Conservation (phyloP, 371 early-diverging fungal species). For the Apophysomyces ossiformis region DNA sequence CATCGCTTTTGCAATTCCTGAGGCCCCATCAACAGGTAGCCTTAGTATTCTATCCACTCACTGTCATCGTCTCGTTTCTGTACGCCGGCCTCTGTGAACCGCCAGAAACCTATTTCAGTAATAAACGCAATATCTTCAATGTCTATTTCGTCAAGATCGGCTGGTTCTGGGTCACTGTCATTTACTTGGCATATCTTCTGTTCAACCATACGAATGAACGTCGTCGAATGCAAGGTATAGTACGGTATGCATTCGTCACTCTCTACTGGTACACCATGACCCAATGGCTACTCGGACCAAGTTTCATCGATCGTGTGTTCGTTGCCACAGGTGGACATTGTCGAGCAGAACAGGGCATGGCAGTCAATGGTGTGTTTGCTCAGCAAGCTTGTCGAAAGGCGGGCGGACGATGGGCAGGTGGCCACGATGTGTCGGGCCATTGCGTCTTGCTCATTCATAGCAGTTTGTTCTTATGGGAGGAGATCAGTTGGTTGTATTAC, state of each 20-base stretch:
- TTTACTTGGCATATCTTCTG: constrained; percentile 51
- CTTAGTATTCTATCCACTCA: constrained; percentile 29
- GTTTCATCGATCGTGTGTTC: constrained; percentile 81
- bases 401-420: constrained; percentile 81
- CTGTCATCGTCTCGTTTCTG: constrained; percentile 33
- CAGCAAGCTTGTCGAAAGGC: constrained; percentile 57
- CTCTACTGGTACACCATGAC: constrained; percentile 83
- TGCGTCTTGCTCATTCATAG: constrained; percentile 87
- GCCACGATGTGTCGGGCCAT: constrained; percentile 89
- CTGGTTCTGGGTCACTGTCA: constrained; percentile 82
- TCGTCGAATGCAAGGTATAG: constrained; percentile 28
- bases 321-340: constrained; percentile 73
- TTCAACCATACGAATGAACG: constrained; percentile 23
- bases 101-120: constrained; percentile 58
- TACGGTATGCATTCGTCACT: constrained; percentile 72
- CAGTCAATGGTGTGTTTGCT: constrained; percentile 25
- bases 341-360: constrained; percentile 1
- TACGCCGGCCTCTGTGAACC: constrained; percentile 35
- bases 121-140: constrained; percentile 81
- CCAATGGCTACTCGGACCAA: constrained; percentile 85
- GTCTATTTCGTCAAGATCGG: constrained; percentile 79
- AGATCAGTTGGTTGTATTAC: constrained; percentile 50
- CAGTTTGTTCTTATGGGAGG: constrained; percentile 80
- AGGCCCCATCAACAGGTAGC: constrained; percentile 41
- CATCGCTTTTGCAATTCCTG: constrained; percentile 7